phyloP scores from a whole-genome alignment of 1,139 yeast genomes.

The Candida gigantensis region DNA sequence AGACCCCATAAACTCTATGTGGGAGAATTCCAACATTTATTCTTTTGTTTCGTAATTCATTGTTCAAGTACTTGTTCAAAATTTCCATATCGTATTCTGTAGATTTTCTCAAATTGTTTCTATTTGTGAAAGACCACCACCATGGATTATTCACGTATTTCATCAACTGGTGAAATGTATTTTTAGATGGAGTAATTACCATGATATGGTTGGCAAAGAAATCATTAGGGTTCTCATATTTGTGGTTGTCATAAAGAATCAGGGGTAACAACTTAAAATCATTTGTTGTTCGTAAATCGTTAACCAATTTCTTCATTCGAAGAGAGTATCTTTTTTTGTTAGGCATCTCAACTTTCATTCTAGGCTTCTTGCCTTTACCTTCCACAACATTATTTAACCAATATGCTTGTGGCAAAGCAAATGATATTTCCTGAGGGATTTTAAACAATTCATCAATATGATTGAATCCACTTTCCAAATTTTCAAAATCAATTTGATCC shows the following conservation, averaged over 20 bases:
- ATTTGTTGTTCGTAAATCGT: slow-evolving; percentile 12
- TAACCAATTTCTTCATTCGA: slow-evolving; percentile 15
- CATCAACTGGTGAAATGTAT: slow-evolving; percentile 28
- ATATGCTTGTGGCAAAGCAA: slow-evolving; percentile 42
- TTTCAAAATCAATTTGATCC: slow-evolving; percentile 13
- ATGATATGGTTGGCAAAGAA: slow-evolving; percentile 48
- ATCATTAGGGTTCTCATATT: slow-evolving; percentile 28
- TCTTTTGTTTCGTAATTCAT: slow-evolving; percentile 19
- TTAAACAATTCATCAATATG: slow-evolving; percentile 37
- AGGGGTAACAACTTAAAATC: slow-evolving; percentile 19
- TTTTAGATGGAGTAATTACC: slow-evolving; percentile 42
- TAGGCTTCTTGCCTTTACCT: slow-evolving; percentile 17
- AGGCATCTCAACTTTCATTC: slow-evolving; percentile 20
- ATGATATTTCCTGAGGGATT: slow-evolving; percentile 27
- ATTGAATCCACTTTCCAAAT: slow-evolving; percentile 13
- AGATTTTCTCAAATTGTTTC: slow-evolving; percentile 21
- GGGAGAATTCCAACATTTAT: slow-evolving; percentile 43
- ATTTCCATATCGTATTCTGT: slow-evolving; percentile 54
- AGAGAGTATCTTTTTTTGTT: slow-evolving; percentile 13
- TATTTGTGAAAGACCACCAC: slow-evolving; percentile 28
- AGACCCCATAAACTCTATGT: slow-evolving; percentile 46
- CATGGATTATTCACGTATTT: slow-evolving; percentile 33
- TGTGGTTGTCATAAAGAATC: slow-evolving; percentile 29
- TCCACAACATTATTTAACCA: slow-evolving; percentile 29
- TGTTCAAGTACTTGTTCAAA: slow-evolving; percentile 38